Percentiles rank a stretch among this genome's conserved stretches.
Conservation (phyloP, 768 basidiomycete genomes). For the Lactarius indigo region DNA sequence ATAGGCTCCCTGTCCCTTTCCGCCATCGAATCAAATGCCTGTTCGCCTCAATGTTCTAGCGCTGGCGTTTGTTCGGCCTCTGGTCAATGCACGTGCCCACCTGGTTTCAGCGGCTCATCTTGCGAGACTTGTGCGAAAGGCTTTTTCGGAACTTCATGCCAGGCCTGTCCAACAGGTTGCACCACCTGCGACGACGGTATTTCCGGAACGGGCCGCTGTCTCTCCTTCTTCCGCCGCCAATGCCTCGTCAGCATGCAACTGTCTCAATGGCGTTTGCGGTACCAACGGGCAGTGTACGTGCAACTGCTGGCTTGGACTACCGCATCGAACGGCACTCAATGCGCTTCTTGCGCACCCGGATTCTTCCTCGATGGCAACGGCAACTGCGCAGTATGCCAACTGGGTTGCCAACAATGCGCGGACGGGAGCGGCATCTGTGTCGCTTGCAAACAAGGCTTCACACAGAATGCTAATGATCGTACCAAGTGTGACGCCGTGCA, state of each 20-base stretch:
- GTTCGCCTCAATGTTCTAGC: slow-evolving; percentile 72
- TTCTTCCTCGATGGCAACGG: slow-evolving; percentile 81
- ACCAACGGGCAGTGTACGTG: slow-evolving; percentile 69
- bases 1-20: slow-evolving; percentile 53
- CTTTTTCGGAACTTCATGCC: slow-evolving; percentile 72
- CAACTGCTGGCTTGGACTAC: slow-evolving; percentile 76
- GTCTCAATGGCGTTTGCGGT: slow-evolving; percentile 75
- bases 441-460: slow-evolving; percentile 67
- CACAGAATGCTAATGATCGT: slow-evolving; percentile 58
- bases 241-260: slow-evolving; percentile 69
- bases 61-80: slow-evolving; percentile 67
- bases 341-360: slow-evolving; percentile 68
- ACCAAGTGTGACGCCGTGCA: slow-evolving; percentile 60
- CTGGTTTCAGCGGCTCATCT: slow-evolving; percentile 72
- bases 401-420: slow-evolving; percentile 70
- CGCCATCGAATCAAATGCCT: slow-evolving; percentile 68
- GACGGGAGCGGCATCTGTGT: slow-evolving; percentile 67
- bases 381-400: slow-evolving; percentile 58
- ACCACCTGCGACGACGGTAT: slow-evolving; percentile 74
- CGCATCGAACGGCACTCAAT: slow-evolving; percentile 68
- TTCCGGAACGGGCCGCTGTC: slow-evolving; percentile 71
- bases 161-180: slow-evolving; percentile 68
- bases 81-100: slow-evolving; percentile 67
- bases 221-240: slow-evolving; percentile 47
- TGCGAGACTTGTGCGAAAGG: slow-evolving; percentile 77